These are phyloP conservation scores for Arthrobotrys musiformis DNA, from an alignment of 2,329 filamentous ascomycete genomes.

Conservation along the genomic window DNA sequence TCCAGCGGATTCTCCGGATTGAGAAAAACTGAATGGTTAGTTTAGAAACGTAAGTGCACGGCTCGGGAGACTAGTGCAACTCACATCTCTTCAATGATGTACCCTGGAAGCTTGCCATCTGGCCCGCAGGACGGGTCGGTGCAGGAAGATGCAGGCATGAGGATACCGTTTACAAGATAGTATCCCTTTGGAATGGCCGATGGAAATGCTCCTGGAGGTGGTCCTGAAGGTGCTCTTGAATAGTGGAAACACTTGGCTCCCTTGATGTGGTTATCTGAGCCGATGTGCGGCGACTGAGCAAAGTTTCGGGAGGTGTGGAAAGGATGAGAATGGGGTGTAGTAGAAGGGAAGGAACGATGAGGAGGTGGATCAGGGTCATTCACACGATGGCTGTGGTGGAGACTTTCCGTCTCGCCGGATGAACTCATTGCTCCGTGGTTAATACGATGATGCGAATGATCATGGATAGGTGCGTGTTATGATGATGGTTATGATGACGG, in stretches of 20 bases:
- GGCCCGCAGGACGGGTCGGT: background rate
- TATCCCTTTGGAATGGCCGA: background rate
- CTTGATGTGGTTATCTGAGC: background rate
- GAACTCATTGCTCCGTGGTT: background rate
- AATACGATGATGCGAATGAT: background rate
- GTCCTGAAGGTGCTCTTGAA: background rate
- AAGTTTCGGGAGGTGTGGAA: background rate
- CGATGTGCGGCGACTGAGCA: background rate
- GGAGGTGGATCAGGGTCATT: background rate
- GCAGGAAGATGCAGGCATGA: background rate
- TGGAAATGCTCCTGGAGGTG: background rate
- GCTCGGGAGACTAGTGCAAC: background rate
- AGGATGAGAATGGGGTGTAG: background rate
- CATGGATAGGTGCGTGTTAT: background rate
- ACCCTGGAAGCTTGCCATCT: background rate
- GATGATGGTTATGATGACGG: background rate
- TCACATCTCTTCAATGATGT: constrained; percentile 16
- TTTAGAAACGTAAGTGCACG: background rate
- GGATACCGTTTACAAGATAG: background rate
- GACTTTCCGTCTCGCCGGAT: background rate
- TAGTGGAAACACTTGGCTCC: background rate
- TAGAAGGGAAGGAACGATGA: background rate
- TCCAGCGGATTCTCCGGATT: background rate
- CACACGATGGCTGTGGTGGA: too few relatives aligned
- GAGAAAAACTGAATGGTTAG: constrained; percentile 10